Evolutionary conservation across 2,329 filamentous ascomycete species (phyloP), one percentile per base, ranked within the genome.

Genomic region (Botrytis aclada): DNA sequence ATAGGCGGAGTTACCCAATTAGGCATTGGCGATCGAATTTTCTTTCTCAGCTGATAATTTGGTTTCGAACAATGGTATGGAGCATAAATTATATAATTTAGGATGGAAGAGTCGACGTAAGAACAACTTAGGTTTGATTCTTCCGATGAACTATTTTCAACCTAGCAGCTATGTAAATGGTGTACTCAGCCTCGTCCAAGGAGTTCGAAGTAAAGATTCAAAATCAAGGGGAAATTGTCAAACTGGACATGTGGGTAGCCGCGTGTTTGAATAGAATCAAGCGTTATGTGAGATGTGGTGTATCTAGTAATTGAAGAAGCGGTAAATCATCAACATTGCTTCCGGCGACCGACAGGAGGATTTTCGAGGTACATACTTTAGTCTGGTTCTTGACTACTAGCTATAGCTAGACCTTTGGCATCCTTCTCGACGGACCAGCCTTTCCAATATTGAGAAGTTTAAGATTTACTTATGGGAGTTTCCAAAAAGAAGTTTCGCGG

Each of bases 271-370:
- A 43, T 6, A 34, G 32, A 65, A 34, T 34, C 41, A 65, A 47
- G 62, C 62, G 62, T 65, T 65, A 65, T 65, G 34, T 65, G 41
- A 32, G 56, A 34, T 60, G 29, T 60, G 56, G 56, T 60, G 56
- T 25, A 37, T 61, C 34, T 62, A 62, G 58, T 62, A n/a, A n/a
- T 62, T 5, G 34, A 16, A 39, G 60, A 62, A n/a, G 34, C 22
- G 37, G 56, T 22, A 32, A 58, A 32, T 58, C 18, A 22, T 34
- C 18, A 58, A 58, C 29, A 58, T 34, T 61, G 9, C 3, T 37
- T 20, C 58, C 20, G 58, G 32, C 32, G 20, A 22, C 32, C 58
- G 34, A 37, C 25, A 18, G n/a, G 39, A 29, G 61, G n/a, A 29
- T 41, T 41, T 10, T 63, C n/a, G 61, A 63, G 61, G 39, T 32